phyloP scores from a whole-genome alignment of 208 protist species.

The Acanthamoeba healyi region DNA sequence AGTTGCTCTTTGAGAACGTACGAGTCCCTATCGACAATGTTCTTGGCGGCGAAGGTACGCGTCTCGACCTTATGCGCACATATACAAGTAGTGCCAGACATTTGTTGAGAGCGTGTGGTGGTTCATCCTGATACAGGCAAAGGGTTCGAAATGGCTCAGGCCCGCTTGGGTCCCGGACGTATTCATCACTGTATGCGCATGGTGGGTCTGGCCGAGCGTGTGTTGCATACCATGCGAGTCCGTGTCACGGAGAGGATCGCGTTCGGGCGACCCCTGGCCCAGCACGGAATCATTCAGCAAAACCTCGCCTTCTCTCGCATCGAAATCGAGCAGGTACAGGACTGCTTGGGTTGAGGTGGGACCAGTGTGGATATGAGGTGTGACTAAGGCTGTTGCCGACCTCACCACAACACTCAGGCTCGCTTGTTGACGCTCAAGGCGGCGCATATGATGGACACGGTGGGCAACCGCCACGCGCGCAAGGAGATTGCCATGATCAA shows the following conservation, averaged over 20 bases:
- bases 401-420: not conserved
- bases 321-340: slow-evolving; percentile 89
- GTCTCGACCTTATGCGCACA: not conserved
- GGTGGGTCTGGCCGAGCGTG: slow-evolving; percentile 86
- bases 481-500: slow-evolving; percentile 87
- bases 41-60: slow-evolving; percentile 88
- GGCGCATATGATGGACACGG: slow-evolving; percentile 83
- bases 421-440: slow-evolving; percentile 88
- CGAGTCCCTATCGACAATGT: slow-evolving; percentile 88
- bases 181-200: slow-evolving; percentile 94
- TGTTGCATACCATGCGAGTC: slow-evolving; percentile 85
- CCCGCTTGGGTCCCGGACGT: slow-evolving; percentile 90
- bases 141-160: slow-evolving; percentile 92
- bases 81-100: too few species aligned
- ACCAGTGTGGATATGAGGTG: too few species aligned
- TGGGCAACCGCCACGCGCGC: slow-evolving; percentile 78
- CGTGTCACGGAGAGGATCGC: slow-evolving; percentile 77
- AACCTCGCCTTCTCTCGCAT: slow-evolving; percentile 88
- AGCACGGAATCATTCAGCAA: slow-evolving; percentile 81
- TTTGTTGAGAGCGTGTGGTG: too few species aligned
- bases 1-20: slow-evolving; percentile 89
- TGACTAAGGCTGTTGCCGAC: not conserved
- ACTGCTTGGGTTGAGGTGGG: too few species aligned
- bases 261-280: slow-evolving; percentile 85
- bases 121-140: too few species aligned